A percentile compares a stretch with the other conserved stretches of the same genome.
Evolutionary conservation across 2,329 filamentous ascomycete genomes (phyloP).

Genomic region (Neonectria sp.): DNA sequence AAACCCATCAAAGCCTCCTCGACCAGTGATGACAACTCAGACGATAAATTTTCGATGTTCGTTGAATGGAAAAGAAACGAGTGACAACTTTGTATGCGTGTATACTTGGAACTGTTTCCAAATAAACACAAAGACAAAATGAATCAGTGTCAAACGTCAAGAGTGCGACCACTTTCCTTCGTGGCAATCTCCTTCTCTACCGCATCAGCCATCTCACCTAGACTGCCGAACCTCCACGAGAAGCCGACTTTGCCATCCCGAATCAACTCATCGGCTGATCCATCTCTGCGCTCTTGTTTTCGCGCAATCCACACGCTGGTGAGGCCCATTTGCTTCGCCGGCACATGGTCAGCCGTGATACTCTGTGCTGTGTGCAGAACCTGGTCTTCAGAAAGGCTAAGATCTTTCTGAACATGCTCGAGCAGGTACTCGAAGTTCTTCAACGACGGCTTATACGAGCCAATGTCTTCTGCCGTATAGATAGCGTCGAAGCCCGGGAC

Average conservation of each 20-base stretch:
- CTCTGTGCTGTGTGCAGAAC: conserved; percentile 80
- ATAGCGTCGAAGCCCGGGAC: conserved; percentile 68
- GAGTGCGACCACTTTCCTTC: background rate
- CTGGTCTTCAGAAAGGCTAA: conserved; percentile 66
- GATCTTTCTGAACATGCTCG: conserved; percentile 63
- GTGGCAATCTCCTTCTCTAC: conserved; percentile 55
- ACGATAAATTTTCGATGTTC: no score
- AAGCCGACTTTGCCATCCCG: conserved; percentile 53
- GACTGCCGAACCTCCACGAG: conserved; percentile 69
- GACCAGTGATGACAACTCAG: no score
- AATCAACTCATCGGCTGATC: conserved; percentile 45
- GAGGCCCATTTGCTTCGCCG: conserved; percentile 73
- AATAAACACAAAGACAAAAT: no score
- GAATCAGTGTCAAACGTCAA: background rate
- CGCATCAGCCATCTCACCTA: conserved; percentile 74
- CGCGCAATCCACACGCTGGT: conserved; percentile 77
- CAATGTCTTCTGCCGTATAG: conserved; percentile 80
- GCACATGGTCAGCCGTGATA: conserved; percentile 76
- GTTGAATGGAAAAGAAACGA: background rate
- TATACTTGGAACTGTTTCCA: background rate
- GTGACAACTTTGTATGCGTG: background rate
- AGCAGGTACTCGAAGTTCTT: conserved; percentile 79
- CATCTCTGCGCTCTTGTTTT: conserved; percentile 56
- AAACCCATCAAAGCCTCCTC: no score
- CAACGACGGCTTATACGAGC: conserved; percentile 77